A percentile compares a stretch with the other conserved stretches of the same genome.
phyloP scores from a whole-genome alignment of 371 early-diverging fungal genomes.

The Funneliformis caledonium region DNA sequence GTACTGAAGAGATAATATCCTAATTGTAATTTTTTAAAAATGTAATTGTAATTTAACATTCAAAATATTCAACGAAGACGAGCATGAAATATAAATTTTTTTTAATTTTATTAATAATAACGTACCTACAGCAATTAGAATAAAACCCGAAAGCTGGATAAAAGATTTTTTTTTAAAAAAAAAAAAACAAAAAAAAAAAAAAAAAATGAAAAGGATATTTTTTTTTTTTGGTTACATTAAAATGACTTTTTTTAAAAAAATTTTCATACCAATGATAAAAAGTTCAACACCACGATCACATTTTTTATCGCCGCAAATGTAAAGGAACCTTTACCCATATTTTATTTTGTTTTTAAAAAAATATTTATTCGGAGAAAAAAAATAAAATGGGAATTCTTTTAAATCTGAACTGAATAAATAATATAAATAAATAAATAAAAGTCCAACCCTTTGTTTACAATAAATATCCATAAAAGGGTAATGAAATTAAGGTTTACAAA shows the following conservation, averaged over 20 bases:
- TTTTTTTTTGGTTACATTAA: not conserved
- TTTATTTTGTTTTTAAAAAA: not conserved
- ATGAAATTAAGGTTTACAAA: too few relatives aligned
- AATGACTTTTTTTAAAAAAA: not conserved
- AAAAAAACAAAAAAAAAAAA: too few relatives aligned
- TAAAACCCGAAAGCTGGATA: not conserved
- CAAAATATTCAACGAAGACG: too few relatives aligned
- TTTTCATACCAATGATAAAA: conserved; percentile 11
- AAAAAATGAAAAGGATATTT: too few relatives aligned
- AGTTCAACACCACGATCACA: conserved; percentile 2
- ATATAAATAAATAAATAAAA: too few relatives aligned
- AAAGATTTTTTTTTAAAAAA: too few relatives aligned
- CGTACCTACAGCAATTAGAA: conserved; percentile 7
- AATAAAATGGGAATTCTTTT: too few relatives aligned
- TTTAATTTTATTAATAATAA: not conserved
- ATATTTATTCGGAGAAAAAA: too few relatives aligned
- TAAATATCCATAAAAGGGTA: too few relatives aligned
- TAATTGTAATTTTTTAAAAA: not conserved
- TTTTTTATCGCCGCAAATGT: conserved; percentile 1
- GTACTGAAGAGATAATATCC: conserved; percentile 5
- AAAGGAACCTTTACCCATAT: not conserved
- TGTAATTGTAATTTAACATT: not conserved
- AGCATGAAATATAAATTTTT: not conserved
- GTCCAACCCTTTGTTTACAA: too few relatives aligned
- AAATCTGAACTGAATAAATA: too few relatives aligned